Conservation (phyloP, 495 filamentous ascomycete genomes). For the Penicillium coffeae region DNA sequence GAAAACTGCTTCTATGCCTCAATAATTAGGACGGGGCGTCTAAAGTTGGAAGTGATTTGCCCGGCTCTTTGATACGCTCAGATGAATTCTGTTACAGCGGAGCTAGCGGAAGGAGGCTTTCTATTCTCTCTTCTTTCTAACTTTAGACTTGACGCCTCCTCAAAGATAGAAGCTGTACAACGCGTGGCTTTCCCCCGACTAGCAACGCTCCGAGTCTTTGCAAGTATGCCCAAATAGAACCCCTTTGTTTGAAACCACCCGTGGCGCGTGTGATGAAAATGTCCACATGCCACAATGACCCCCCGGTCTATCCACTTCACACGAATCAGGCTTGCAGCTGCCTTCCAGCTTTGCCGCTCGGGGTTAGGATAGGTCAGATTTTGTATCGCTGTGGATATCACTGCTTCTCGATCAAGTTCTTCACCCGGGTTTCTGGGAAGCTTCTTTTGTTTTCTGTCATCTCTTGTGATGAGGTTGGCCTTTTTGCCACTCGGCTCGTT, state of each 20-base stretch:
- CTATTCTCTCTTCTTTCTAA: not conserved
- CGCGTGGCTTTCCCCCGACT: conserved; percentile 12
- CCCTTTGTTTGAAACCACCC: not conserved
- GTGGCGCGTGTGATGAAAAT: conserved; percentile 13
- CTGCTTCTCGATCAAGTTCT: not conserved
- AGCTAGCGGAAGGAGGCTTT: too few species aligned
- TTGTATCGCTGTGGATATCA: not conserved
- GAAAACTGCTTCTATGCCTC: too few species aligned
- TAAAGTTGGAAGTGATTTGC: too few species aligned
- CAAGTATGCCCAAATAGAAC: not conserved
- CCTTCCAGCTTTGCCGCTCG: not conserved
- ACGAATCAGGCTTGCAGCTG: conserved; percentile 8
- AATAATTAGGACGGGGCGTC: too few species aligned
- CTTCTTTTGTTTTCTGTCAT: not conserved
- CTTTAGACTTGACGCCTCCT: not conserved
- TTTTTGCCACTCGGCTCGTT: conserved; percentile 1
- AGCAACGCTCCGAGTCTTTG: conserved; percentile 5
- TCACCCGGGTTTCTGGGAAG: not conserved
- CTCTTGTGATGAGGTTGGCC: not conserved
- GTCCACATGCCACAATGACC: conserved; percentile 16
- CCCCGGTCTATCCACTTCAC: not conserved
- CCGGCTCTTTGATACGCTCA: too few species aligned
- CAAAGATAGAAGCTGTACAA: conserved; percentile 8
- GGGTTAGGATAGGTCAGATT: not conserved
- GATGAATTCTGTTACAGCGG: too few species aligned